Evolutionary conservation across 202 grass and related monocot species (phyloP), one percentile per base, ranked within the genome.

Genomic region (Carex sylvatica): DNA sequence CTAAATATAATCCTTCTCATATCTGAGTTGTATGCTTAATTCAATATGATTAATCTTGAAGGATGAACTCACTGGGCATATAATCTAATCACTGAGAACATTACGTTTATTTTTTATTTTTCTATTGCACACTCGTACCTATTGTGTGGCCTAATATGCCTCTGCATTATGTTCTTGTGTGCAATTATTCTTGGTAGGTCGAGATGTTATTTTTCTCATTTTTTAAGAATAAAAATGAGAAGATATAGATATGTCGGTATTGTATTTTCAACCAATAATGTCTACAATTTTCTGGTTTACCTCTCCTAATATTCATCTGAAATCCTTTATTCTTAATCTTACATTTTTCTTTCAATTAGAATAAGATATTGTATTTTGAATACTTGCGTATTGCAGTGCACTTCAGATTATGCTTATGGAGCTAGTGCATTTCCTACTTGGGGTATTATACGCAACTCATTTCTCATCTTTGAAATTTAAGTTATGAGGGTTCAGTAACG

Each of bases 401-500:
- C 92, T 65, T 92, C 92, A 22, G 95, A 98, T 72, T 98, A 98
- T 82, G 95, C 89, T 6, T 98, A 95, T 82, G 95, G 95, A 89
- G 53, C 89, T 9, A 5, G 30, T 14, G 95, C 91, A 16, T 98
- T 93, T 85, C 51, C 76, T 23, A 33, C 70, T 49, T 98, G 95
- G 95, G 95, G 95, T 85, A 93, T 98, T 86, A 84, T 12, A 26
- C 92, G 90, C 62, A 92, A 98, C 70, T 95, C 95, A 0, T 83
- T 46, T 58, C 85, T 98, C 66, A 59, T 86, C 18, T 98, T 95
- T 23, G 95, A 98, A 85, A 98, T 95, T 54, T 5, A 38, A 38
- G 36, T 38, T 67, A 80, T 98, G 53, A 79, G 68, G 3, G 76
- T 80, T 10, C 51, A 88, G 84, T 95, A 65, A 38, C 75, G 79